Evolutionary conservation across 192 early-diverging fungal species (phyloP).

Genomic region (Coemansia sp.): DNA sequence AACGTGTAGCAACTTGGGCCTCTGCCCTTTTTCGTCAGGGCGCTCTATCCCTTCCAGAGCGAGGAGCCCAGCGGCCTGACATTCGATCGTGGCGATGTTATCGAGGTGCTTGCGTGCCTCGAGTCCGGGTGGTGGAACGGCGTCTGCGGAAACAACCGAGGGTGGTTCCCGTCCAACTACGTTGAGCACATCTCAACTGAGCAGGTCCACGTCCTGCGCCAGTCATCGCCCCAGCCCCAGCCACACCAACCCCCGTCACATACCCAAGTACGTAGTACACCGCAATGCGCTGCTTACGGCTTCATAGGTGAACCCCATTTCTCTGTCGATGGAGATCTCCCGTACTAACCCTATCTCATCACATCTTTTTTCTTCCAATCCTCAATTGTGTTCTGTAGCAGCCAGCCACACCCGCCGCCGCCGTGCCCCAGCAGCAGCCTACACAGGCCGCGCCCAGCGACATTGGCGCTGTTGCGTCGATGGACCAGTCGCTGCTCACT

Average conservation of each 20-base stretch:
- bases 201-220: conserved; percentile 52
- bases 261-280: conserved; percentile 9
- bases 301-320: background rate
- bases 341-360: background rate
- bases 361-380: background rate
- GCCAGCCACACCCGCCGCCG: conserved; percentile 26
- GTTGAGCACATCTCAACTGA: conserved; percentile 62
- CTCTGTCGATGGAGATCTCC: background rate
- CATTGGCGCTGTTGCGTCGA: conserved; percentile 7
- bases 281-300: background rate
- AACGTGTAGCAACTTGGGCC: conserved; percentile 31
- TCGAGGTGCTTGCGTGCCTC: conserved; percentile 87
- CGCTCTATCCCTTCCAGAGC: conserved; percentile 86
- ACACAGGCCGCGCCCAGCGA: conserved; percentile 11
- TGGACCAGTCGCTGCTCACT: conserved; percentile 43
- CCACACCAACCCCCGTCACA: conserved; percentile 18
- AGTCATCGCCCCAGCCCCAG: conserved; percentile 19
- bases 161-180: conserved; percentile 92
- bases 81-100: conserved; percentile 83
- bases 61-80: conserved; percentile 74
- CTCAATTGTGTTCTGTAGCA: conserved; percentile 18
- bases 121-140: conserved; percentile 99
- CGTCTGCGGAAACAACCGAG: conserved; percentile 70
- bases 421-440: conserved; percentile 16
- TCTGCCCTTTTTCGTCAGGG: conserved; percentile 60